Evolutionary conservation across 768 basidiomycete species (phyloP), one percentile per base, ranked within the genome.

Genomic region (Collybiopsis confluens): DNA sequence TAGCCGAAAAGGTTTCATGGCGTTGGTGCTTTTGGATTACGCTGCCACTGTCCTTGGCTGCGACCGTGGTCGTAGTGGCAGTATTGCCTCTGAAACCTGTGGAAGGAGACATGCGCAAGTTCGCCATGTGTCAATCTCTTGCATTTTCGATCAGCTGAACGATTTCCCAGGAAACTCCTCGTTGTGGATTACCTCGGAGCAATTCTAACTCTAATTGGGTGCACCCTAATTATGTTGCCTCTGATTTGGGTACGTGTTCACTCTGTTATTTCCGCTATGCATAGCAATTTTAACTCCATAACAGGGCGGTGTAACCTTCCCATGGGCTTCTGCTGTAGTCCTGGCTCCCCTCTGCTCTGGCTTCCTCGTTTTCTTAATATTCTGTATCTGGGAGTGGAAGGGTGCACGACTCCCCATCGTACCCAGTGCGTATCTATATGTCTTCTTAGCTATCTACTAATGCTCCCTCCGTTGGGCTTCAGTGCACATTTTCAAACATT

Each of bases 11-110:
- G 49, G 80, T 75, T 3, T 75, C 75, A 46, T 88, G 86, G 86
- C 70, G 78, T 80, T 88, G 87, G 86, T 87, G 85, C 62, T 87
- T 87, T 65, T 88, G 86, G 82, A 74, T 89, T 44, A 84, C 79
- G 21, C 71, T 89, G 1, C 87, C 87, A 0, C 61, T 85, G 2
- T 80, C 85, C 0, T 65, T 78, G 11, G 60, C 69, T 36, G 76
- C 83, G 0, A 76, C 85, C 21, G 65, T 73, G 18, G 77, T 84
- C 15, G 80, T 89, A 3, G 59, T 78, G 16, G 79, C 86, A 55
- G 67, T 86, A 9, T 72, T 91, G 0, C 89, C 89, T 0, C 70
- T 89, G n/a, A 85, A 85, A 55, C 73, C 78, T 2, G 86, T 90
- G 6, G 70, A 75, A 11, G 89, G 88, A 1, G 70, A 80, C 54